Evolutionary conservation across 1,284 basidiomycete genomes (phyloP).

Genomic region (Anthracocystis setariae): DNA sequence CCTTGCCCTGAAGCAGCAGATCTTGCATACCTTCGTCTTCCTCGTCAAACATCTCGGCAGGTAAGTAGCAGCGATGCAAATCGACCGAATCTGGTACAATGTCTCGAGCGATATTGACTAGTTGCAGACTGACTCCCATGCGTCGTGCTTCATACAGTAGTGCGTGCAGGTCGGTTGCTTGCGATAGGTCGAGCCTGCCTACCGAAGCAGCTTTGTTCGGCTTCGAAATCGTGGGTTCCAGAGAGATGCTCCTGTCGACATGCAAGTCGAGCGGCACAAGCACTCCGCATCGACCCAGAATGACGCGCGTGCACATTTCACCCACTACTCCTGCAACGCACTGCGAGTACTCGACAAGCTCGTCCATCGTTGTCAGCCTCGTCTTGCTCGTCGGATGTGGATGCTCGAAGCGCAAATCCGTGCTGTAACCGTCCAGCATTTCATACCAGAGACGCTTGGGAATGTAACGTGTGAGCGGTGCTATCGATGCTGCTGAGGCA

Average conservation of each 20-base stretch:
- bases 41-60: slow-evolving; percentile 31
- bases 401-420: slow-evolving; percentile 48
- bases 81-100: slow-evolving; percentile 52
- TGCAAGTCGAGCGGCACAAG: slow-evolving; percentile 28
- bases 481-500: slow-evolving; percentile 48
- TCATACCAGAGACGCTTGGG: slow-evolving; percentile 55
- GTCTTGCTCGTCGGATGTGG: slow-evolving; percentile 8
- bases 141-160: slow-evolving; percentile 53
- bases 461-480: slow-evolving; percentile 48
- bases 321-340: slow-evolving; percentile 60
- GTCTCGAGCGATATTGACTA: slow-evolving; percentile 62
- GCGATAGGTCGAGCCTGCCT: slow-evolving; percentile 10
- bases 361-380: slow-evolving; percentile 33
- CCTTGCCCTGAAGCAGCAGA: slow-evolving; percentile 13
- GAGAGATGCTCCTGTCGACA: slow-evolving; percentile 30
- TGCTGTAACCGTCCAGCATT: slow-evolving; percentile 55
- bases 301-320: slow-evolving; percentile 61
- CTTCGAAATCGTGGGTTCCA: slow-evolving; percentile 3
- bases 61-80: slow-evolving; percentile 56
- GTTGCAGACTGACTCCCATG: slow-evolving; percentile 62
- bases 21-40: slow-evolving; percentile 22
- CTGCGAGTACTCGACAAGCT: slow-evolving; percentile 58
- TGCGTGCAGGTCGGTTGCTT: slow-evolving; percentile 13
- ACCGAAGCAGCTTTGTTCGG: neutral
- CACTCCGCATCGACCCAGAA: slow-evolving; percentile 46